phyloP scores from a whole-genome alignment of 164 flowering plant genomes.

The Taxillus chinensis region DNA sequence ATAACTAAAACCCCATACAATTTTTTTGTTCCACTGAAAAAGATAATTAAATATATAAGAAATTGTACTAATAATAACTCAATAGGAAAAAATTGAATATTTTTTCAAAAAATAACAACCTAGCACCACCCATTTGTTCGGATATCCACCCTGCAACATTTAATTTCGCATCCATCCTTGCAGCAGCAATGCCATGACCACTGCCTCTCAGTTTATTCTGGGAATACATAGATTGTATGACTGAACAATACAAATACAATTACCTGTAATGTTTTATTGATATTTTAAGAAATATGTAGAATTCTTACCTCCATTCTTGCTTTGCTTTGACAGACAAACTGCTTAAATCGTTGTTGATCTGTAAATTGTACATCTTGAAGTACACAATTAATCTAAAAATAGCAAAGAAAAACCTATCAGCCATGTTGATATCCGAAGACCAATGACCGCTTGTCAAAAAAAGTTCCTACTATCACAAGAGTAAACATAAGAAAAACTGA shows the following conservation, averaged over 20 bases:
- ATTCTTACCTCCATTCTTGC: constrained; percentile 92
- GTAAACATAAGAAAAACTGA: not conserved
- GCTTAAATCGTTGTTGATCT: constrained; percentile 92
- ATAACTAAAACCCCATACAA: no score
- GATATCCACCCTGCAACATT: constrained; percentile 90
- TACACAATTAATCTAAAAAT: constrained; percentile 58
- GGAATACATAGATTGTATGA: constrained; percentile 6
- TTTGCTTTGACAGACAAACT: constrained; percentile 97
- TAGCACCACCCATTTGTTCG: constrained; percentile 99
- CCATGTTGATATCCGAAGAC: not conserved
- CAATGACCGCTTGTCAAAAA: no score
- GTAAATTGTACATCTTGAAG: constrained; percentile 96
- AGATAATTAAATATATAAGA: no score
- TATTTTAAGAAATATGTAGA: no score
- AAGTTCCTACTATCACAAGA: no score
- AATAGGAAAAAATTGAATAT: no score
- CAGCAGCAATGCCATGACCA: constrained; percentile 96
- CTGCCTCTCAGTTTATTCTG: constrained; percentile 93
- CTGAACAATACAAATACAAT: no score
- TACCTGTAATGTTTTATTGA: no score
- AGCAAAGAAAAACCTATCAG: not conserved
- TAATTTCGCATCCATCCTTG: constrained; percentile 96
- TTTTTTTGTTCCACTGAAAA: no score
- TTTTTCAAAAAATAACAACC: constrained; percentile 26
- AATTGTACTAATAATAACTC: no score